Evolutionary conservation across 345 rosid species (phyloP).

Genomic region (Melaleuca alternifolia): DNA sequence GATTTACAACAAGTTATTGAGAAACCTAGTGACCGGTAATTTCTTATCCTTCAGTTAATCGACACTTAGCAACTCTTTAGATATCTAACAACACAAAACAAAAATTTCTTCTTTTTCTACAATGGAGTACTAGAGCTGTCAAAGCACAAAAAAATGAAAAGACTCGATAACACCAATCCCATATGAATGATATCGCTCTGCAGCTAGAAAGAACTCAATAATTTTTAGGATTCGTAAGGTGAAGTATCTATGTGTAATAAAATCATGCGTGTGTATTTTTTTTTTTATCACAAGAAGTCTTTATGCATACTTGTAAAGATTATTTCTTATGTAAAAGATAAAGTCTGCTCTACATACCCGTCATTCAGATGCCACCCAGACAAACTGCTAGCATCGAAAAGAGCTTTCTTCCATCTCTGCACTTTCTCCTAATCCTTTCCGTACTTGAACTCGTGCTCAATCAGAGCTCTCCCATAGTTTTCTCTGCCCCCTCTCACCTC

Average conservation of each 20-base stretch:
- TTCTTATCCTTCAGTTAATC: too few relatives aligned
- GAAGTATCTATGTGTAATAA: neutral
- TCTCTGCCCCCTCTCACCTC: too few relatives aligned
- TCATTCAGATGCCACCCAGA: neutral
- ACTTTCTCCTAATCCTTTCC: fast-evolving
- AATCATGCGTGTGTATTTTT: too few relatives aligned
- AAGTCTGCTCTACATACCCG: neutral
- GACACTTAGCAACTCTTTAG: too few relatives aligned
- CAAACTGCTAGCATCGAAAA: neutral
- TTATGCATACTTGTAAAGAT: too few relatives aligned
- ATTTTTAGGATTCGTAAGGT: neutral
- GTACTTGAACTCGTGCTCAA: neutral
- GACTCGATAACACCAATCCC: fast-evolving
- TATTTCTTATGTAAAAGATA: too few relatives aligned
- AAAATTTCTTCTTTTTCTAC: too few relatives aligned
- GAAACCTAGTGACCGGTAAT: too few relatives aligned
- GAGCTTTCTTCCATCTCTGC: neutral
- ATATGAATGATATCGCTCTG: neutral
- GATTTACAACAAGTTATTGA: too few relatives aligned
- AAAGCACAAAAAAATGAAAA: neutral
- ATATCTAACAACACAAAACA: too few relatives aligned
- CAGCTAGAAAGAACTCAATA: neutral
- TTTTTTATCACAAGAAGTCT: too few relatives aligned
- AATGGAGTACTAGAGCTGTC: neutral
- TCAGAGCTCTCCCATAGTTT: neutral